Base-by-base conservation (phyloP, 495 filamentous ascomycete genomes). In the Podospora comata region DNA sequence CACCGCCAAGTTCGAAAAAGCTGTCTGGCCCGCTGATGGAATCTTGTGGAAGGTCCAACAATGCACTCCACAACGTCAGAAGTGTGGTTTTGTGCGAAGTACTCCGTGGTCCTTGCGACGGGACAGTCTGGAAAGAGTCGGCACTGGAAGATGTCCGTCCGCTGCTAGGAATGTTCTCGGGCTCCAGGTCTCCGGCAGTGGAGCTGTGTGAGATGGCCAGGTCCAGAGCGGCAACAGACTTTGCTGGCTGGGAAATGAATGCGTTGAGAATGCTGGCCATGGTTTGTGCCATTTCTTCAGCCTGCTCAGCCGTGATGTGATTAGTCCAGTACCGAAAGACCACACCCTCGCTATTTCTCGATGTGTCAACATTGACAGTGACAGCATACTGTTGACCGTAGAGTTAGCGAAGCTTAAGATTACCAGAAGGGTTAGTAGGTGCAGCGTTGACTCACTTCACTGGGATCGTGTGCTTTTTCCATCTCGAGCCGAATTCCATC, bases 1-100 rank as follows among this genome's bases (percentile, higher is more conserved):
- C 89, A 28, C 88, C 89, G 32, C 89, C 88, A 15, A 89, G 77
- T n/a, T 78, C 80, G 55, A 89, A 77, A 75, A 91, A 91, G 61
- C 79, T 85, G 70, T 86, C 80, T 6, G 84, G 71, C 18, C 80
- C 60, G 13, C 77, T 72, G 57, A 89, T 82, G 16, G 68, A 68
- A 11, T 65, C 71, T 7, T 62, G 67, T 28, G 65, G 65, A 11
- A 72, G 56, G 32, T 74, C 64, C 63, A 74, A 70, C 66, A 74
- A 58, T 57, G 61, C 34, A 19, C 65, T 69, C 76, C 75, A 78
- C n/a, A 77, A 28, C 19, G 26, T 34, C 0, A 65, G 66, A 2
- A 78, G 69, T n/a, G 76, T 81, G 27, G 76, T 62, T 26, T 67
- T 62, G 30, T 62, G 4, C 7, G 64, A 23, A 27, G 9, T 4